Evolutionary conservation across 345 rosid species (phyloP), one percentile per base, ranked within the genome.

Genomic region (Xanthoceras sorbifolium): DNA sequence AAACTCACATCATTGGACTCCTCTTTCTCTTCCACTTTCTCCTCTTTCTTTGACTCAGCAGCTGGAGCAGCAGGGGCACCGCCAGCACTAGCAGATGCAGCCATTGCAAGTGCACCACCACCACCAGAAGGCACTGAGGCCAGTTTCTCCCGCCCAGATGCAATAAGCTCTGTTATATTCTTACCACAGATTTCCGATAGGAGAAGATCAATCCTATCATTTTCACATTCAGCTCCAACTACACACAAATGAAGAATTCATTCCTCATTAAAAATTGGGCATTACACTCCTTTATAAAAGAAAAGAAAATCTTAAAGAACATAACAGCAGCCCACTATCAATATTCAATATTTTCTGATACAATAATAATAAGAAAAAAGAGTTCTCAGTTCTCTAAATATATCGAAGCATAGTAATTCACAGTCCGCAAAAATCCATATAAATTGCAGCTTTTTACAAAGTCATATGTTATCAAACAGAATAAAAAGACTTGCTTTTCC

Each of bases 201-300:
- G 18, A 94, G 84, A 64, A 92, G 82, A 71, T 87, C 87, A 76
- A 94, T 84, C 77, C 83, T 86, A 38, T 87, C 83, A 4, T 89
- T 90, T 0, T 89, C 94, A 6, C 82, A 64, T n/a, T 92, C 98
- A 46, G 87, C 90, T 25, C 98, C 97, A 69, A 94, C 97, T 92
- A 84, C 68, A 69, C 31, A 74, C 25, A 60, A 46, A 4, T n/a
- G 48, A 25, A 64, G 26, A 32, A 25, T 77, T n/a, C 14, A 61
- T 25, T 25, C 28, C 34, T n/a, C 29, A 22, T 22, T 7, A 17
- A 3, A 1, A 10, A 28, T 26, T 12, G 1, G 28, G 2, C 36
- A 28, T 26, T 2, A 63, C 2, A 31, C 6, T 26, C 65, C 66
- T 29, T 11, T 26, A 0, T 0, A 62, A 26, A n/a, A 14, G n/a